Evolutionary conservation across 1,284 basidiomycete species (phyloP), one percentile per base, ranked within the genome.

Genomic region (Sanghuangporus weigelae): DNA sequence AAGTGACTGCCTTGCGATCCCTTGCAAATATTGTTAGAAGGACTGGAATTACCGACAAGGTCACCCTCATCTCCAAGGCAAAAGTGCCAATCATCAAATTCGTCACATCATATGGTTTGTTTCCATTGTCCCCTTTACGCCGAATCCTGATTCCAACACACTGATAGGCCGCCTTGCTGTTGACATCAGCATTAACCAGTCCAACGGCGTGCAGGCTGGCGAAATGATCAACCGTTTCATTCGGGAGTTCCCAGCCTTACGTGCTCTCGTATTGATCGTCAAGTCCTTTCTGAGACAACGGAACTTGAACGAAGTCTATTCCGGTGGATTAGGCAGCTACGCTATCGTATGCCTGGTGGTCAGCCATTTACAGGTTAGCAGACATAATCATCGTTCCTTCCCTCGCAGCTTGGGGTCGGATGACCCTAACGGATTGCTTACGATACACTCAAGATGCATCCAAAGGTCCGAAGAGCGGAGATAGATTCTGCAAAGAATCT

Each of bases 31-130:
- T 83, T 31, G 76, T 92, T 64, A 85, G 84, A 73, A 81, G 81
- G 60, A 77, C 84, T 7, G 78, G 81, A 8, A 82, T 89, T 62
- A 87, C 87, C 35, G 73, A 79, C 76, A 78, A 85, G 72, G 90
- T 98, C 21, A 89, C 89, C 31, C 86, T 97, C 72, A 93, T 98
- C 65, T 86, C 89, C 21, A 91, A 87, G 75, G 95, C 96, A 57
- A 92, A 90, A 74, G 95, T 98, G 11, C 95, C 95, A 35, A 96
- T 96, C 72, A 81, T 98, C 76, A 98, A 98, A 76, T 97, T 98
- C 73, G 79, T 90, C 62, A 94, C 95, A 3, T 81, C 79, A 1
- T 82, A 82, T 67, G 84, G 83, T 69, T 71, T 66, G 68, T 66
- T 2, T 35, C 40, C 23, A 14, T 21, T 60, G 19, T 42, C 48